Conservation (phyloP, 1,284 basidiomycete species). For the Coniferiporia sulphurascens region DNA sequence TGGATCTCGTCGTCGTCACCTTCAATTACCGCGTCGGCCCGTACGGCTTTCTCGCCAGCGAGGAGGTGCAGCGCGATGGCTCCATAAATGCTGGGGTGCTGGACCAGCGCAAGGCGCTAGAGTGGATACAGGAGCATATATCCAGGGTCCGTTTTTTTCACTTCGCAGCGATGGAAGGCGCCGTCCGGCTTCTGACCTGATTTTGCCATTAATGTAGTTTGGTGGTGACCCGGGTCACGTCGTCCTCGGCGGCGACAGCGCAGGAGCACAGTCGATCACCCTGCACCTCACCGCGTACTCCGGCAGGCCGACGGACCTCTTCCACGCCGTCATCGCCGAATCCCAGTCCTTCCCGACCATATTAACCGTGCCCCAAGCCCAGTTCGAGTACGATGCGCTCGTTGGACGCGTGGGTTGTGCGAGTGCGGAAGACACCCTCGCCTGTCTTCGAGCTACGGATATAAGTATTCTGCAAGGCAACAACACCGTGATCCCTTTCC, state of each 20-base stretch:
- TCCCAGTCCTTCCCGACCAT: conserved; percentile 22
- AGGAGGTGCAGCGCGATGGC: conserved; percentile 37
- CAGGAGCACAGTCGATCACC: conserved; percentile 51
- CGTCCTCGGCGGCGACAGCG: conserved; percentile 61
- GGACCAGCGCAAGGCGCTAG: conserved; percentile 50
- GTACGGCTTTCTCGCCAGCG: conserved; percentile 38
- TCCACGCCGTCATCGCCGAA: conserved; percentile 21
- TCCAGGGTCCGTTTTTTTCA: conserved; percentile 28
- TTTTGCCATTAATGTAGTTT: conserved; percentile 33
- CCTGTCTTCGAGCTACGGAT: conserved; percentile 19
- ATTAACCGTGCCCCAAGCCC: conserved; percentile 19
- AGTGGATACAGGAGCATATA: conserved; percentile 54
- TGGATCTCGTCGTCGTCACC: conserved; percentile 42
- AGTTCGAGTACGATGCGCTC: conserved; percentile 22
- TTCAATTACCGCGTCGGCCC: conserved; percentile 42
- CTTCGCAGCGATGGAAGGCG: conserved; percentile 49
- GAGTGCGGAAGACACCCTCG: conserved; percentile 15
- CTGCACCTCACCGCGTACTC: conserved; percentile 53
- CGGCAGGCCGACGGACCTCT: conserved; percentile 29
- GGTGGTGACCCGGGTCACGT: conserved; percentile 54
- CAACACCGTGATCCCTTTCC: conserved; percentile 20
- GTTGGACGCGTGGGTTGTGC: conserved; percentile 19
- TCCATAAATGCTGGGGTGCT: conserved; percentile 41
- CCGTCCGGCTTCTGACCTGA: not conserved
- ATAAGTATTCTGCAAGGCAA: conserved; percentile 19